Percentiles rank a stretch among this genome's conserved stretches.
Evolutionary conservation across 352 stramenopile species (phyloP).

Genomic region (Globisporangium nunn): DNA sequence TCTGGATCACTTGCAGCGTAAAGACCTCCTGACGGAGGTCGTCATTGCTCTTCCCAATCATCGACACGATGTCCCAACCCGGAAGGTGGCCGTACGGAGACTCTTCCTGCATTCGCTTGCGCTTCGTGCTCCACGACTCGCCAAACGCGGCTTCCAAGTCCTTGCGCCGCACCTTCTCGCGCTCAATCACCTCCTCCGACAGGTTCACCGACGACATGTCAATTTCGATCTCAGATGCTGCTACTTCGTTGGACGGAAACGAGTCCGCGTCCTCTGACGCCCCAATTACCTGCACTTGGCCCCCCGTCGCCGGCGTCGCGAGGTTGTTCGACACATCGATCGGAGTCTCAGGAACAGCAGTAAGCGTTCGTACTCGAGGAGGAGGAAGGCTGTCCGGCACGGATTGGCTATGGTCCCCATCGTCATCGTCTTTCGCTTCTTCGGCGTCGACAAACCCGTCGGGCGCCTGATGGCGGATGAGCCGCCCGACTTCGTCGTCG

Average conservation of each 20-base stretch:
- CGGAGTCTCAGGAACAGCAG: slow-evolving; percentile 56
- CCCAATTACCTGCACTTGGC: slow-evolving; percentile 19
- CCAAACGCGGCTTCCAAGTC: slow-evolving; percentile 89
- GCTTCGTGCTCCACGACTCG: slow-evolving; percentile 94
- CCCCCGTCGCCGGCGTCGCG: slow-evolving; percentile 37
- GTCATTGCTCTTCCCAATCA: slow-evolving; percentile 99
- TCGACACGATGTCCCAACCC: slow-evolving; percentile 92
- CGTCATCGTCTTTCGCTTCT: slow-evolving; percentile 24
- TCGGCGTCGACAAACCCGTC: slow-evolving; percentile 40
- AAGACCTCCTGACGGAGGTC: slow-evolving; percentile 99
- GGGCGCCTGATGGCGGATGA: slow-evolving; percentile 65
- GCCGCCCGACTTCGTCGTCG: slow-evolving; percentile 68
- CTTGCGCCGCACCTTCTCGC: slow-evolving; percentile 71
- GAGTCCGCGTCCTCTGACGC: slow-evolving; percentile 16
- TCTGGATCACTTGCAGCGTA: slow-evolving; percentile 96
- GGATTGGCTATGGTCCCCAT: background rate
- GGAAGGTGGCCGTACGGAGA: slow-evolving; percentile 86
- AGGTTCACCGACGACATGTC: slow-evolving; percentile 49
- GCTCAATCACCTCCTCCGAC: slow-evolving; percentile 72
- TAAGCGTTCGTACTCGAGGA: slow-evolving; percentile 4
- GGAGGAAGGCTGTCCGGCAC: background rate
- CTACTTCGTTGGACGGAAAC: slow-evolving; percentile 18
- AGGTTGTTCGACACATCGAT: slow-evolving; percentile 47
- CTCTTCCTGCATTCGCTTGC: slow-evolving; percentile 78
- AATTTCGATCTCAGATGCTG: slow-evolving; percentile 34